Percentiles rank a stretch among this genome's conserved stretches.
These are phyloP conservation scores for Herpetomonas tarakana DNA, from an alignment of 208 protist species.

Conservation along the genomic window DNA sequence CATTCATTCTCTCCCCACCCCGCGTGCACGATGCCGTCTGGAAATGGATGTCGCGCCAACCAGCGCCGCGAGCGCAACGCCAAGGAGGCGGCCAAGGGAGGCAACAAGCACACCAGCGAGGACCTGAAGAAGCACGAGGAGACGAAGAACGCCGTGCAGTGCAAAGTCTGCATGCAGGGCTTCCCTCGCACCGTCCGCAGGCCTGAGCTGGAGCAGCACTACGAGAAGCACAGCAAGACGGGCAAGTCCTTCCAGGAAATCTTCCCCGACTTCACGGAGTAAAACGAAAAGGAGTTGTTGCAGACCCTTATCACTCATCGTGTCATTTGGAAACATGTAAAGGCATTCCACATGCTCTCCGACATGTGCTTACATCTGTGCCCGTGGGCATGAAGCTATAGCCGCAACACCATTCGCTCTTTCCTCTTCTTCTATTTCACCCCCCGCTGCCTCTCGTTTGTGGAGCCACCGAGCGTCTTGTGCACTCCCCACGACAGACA, in stretches of 20 bases:
- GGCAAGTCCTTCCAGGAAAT: constrained; percentile 56
- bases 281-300: constrained; percentile 1
- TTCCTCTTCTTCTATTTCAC: constrained; percentile 8
- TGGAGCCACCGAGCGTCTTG: neutral
- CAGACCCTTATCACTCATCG: neutral
- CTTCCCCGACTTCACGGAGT: constrained; percentile 51
- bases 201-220: constrained; percentile 71
- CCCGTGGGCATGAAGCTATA: too few species aligned
- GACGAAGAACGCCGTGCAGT: constrained; percentile 74
- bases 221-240: constrained; percentile 62
- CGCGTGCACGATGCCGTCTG: constrained; percentile 77
- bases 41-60: constrained; percentile 69
- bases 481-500: neutral
- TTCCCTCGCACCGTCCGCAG: constrained; percentile 72
- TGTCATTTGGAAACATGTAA: too few species aligned
- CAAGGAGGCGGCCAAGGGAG: constrained; percentile 33
- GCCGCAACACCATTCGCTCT: too few species aligned
- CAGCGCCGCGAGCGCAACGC: constrained; percentile 58
- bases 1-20: too few species aligned
- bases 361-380: too few species aligned
- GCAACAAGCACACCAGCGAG: constrained; percentile 43
- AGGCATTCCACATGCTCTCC: too few species aligned
- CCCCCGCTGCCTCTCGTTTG: neutral
- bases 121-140: constrained; percentile 77
- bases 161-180: constrained; percentile 65